phyloP scores from a whole-genome alignment of 495 filamentous ascomycete species.

The Penicillium verhagenii region DNA sequence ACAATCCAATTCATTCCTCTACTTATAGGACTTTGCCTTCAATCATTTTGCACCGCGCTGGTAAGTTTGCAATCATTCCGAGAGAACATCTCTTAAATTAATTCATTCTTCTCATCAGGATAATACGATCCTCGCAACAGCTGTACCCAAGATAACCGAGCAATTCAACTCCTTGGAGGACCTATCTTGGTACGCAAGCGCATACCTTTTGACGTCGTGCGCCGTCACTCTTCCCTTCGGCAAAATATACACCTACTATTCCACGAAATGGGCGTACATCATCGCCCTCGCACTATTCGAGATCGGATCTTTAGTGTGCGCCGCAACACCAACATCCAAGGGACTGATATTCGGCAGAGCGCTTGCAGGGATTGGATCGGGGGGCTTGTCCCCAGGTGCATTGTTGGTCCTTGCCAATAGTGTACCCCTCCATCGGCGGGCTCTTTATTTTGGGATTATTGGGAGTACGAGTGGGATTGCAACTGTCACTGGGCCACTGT shows the following conservation, averaged over 20 bases:
- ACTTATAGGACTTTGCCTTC: conserved; percentile 57
- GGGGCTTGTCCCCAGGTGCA: conserved; percentile 79
- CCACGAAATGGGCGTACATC: conserved; percentile 72
- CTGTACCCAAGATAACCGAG: conserved; percentile 82
- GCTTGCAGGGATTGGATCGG: conserved; percentile 75
- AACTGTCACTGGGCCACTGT: conserved; percentile 69
- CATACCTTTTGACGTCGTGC: conserved; percentile 69
- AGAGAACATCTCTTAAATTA: not conserved
- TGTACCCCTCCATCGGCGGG: conserved; percentile 68
- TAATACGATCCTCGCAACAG: conserved; percentile 80
- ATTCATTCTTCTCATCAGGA: conserved; percentile 48
- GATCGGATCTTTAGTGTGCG: conserved; percentile 77
- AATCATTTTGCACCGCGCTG: conserved; percentile 64
- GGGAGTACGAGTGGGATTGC: conserved; percentile 79
- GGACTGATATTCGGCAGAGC: conserved; percentile 82
- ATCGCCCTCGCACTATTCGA: conserved; percentile 75
- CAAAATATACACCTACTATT: conserved; percentile 77
- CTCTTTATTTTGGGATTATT: conserved; percentile 72
- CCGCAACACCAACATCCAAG: conserved; percentile 68
- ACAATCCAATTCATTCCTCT: conserved; percentile 54
- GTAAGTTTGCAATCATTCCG: conserved; percentile 27
- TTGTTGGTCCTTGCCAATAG: conserved; percentile 77
- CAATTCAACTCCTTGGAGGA: conserved; percentile 72
- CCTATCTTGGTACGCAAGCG: conserved; percentile 77
- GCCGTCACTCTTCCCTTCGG: conserved; percentile 73